Evolutionary conservation across 129 eudicot species (phyloP).

Genomic region (Flaveria sonorensis): DNA sequence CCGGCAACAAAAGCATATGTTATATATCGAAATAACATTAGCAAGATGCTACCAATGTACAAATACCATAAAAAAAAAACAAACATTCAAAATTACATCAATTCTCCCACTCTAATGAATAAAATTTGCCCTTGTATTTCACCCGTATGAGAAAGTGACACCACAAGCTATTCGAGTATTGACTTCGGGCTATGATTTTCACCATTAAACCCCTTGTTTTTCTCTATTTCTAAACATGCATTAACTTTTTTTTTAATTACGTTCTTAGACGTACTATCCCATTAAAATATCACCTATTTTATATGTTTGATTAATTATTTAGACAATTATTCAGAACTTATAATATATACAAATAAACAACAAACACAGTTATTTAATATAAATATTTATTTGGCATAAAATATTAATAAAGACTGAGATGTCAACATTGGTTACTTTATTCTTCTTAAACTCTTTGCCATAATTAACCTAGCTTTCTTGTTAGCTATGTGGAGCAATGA

Average conservation of each 20-base stretch:
- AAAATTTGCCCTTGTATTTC: too few species aligned
- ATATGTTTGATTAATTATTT: neutral
- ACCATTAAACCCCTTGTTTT: too few species aligned
- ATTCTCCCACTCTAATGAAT: too few species aligned
- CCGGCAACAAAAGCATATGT: too few species aligned
- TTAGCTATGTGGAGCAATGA: neutral
- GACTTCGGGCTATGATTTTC: too few species aligned
- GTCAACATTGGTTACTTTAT: neutral
- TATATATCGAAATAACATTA: too few species aligned
- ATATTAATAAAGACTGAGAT: neutral
- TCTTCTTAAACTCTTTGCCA: neutral
- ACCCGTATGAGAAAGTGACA: too few species aligned
- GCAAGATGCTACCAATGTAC: too few species aligned
- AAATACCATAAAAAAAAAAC: too few species aligned
- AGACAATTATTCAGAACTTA: neutral
- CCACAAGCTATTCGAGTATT: too few species aligned
- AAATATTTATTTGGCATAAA: neutral
- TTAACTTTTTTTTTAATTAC: neutral
- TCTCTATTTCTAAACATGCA: too few species aligned
- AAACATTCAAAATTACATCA: too few species aligned
- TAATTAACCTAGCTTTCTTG: neutral
- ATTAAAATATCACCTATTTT: neutral
- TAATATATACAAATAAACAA: neutral
- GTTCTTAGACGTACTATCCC: neutral
- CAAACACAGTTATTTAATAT: neutral